Conservation (phyloP, 805 yeast species). For the Kuraishia piskuri region DNA sequence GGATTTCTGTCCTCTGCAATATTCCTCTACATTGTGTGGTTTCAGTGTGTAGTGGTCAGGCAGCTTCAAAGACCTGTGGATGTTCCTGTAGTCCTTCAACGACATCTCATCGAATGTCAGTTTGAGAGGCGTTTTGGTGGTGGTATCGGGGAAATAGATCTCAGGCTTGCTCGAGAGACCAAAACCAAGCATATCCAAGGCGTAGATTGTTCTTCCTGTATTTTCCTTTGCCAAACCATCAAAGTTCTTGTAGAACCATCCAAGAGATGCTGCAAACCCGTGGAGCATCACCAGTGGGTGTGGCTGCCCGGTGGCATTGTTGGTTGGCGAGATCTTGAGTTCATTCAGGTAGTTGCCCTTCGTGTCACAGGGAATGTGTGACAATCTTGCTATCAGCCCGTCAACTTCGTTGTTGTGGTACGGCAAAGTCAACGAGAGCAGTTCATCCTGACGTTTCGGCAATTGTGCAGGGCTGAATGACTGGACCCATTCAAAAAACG, state of each 20-base stretch:
- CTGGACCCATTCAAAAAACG: neutral
- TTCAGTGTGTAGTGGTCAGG: conserved; percentile 13
- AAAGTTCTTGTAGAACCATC: conserved; percentile 48
- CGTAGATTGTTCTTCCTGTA: conserved; percentile 23
- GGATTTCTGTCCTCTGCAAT: conserved; percentile 27
- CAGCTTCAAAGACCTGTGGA: conserved; percentile 15
- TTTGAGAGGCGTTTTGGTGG: conserved; percentile 15
- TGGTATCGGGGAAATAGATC: conserved; percentile 15
- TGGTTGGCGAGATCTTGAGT: neutral
- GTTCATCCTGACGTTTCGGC: neutral
- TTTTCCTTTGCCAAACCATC: conserved; percentile 28
- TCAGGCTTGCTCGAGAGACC: conserved; percentile 44
- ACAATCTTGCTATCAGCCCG: neutral
- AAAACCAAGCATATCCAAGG: conserved; percentile 44
- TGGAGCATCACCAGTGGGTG: conserved; percentile 41
- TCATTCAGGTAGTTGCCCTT: conserved; percentile 1
- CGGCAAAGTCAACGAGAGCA: neutral
- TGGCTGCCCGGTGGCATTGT: neutral
- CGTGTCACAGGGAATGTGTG: neutral
- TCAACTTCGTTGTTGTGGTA: neutral
- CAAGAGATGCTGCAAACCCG: conserved; percentile 49
- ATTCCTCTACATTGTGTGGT: conserved; percentile 16
- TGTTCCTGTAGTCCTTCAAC: conserved; percentile 11
- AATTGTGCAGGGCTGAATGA: neutral
- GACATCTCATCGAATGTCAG: conserved; percentile 14